These are phyloP conservation scores for Austroboletus niveus DNA, from an alignment of 1,284 basidiomycete genomes.

Conservation along the genomic window DNA sequence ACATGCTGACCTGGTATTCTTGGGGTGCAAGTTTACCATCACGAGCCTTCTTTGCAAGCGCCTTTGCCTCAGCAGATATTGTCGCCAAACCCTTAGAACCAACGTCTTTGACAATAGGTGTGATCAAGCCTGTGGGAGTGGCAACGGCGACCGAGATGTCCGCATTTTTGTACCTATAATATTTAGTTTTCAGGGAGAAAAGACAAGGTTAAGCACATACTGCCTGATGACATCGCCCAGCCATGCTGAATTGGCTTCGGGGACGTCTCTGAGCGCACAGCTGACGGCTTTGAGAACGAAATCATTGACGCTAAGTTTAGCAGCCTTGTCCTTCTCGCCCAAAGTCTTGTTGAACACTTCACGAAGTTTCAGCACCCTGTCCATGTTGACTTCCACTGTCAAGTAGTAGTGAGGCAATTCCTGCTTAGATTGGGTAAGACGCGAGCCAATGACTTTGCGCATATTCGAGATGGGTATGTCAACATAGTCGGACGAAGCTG, in stretches of 20 bases:
- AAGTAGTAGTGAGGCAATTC: slow-evolving; percentile 98
- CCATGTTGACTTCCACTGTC: slow-evolving; percentile 96
- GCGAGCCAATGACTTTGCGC: slow-evolving; percentile 89
- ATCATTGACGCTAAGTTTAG: slow-evolving; percentile 97
- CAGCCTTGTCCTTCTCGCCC: slow-evolving; percentile 78
- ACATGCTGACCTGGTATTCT: slow-evolving; percentile 81
- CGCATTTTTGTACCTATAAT: slow-evolving; percentile 80
- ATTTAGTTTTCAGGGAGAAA: neutral
- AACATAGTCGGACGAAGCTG: slow-evolving; percentile 69
- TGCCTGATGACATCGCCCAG: slow-evolving; percentile 93
- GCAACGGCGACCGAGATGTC: slow-evolving; percentile 98
- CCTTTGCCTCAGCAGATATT: slow-evolving; percentile 91
- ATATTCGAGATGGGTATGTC: slow-evolving; percentile 95
- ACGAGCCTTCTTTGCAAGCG: slow-evolving; percentile 91
- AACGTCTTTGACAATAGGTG: slow-evolving; percentile 94
- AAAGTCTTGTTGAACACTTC: slow-evolving; percentile 94
- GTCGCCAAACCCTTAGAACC: slow-evolving; percentile 89
- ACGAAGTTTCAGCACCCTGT: slow-evolving; percentile 91
- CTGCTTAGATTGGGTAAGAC: slow-evolving; percentile 92
- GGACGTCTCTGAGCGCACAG: slow-evolving; percentile 91
- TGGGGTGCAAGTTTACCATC: slow-evolving; percentile 95
- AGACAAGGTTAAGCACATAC: slow-evolving; percentile 48
- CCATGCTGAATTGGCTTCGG: slow-evolving; percentile 98
- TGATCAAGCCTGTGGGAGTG: slow-evolving; percentile 95
- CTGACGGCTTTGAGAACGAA: slow-evolving; percentile 96